phyloP scores from a whole-genome alignment of 2,329 filamentous ascomycete genomes.

The Colletotrichum acutatum region DNA sequence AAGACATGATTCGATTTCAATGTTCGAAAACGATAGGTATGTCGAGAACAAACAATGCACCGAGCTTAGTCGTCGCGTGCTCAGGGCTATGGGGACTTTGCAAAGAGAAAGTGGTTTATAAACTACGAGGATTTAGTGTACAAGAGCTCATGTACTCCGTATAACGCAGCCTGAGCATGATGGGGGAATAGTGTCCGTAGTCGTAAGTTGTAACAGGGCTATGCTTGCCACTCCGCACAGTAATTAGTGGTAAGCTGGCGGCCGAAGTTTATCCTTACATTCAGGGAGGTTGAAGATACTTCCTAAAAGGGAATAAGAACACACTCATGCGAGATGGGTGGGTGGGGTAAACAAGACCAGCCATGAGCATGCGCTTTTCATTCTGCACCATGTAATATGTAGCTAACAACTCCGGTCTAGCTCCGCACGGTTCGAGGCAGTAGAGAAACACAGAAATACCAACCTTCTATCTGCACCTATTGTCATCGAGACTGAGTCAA shows the following conservation, averaged over 20 bases:
- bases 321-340: background rate
- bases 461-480: background rate
- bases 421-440: background rate
- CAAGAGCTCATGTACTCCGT: background rate
- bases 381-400: background rate
- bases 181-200: background rate
- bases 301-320: slow-evolving; percentile 6
- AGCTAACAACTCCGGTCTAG: background rate
- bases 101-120: background rate
- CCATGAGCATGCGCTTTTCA: background rate
- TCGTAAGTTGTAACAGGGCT: background rate
- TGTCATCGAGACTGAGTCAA: background rate
- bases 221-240: background rate
- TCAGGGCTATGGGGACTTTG: background rate
- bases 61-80: background rate
- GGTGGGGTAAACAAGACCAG: background rate
- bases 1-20: too few relatives aligned
- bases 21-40: background rate
- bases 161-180: background rate
- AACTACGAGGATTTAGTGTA: background rate
- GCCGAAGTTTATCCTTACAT: background rate
- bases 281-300: background rate
- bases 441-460: background rate
- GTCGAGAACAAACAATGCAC: background rate
- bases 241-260: background rate